A percentile compares a stretch with the other conserved stretches of the same genome.
phyloP scores from a whole-genome alignment of 331 rosid species.

The Malus hybrid region DNA sequence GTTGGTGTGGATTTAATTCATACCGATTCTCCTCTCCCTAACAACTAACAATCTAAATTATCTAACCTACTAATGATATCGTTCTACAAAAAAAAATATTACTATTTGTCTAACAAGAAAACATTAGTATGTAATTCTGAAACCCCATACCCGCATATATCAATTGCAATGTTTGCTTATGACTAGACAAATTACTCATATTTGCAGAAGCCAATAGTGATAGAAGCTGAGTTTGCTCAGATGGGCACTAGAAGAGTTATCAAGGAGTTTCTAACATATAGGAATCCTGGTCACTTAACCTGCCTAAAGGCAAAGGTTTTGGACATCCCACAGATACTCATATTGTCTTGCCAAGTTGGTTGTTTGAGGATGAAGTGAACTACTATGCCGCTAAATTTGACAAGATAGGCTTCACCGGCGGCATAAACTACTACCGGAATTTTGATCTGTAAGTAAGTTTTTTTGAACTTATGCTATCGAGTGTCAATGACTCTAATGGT shows the following conservation, averaged over 20 bases:
- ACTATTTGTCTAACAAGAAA: no score
- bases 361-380: constrained; percentile 49
- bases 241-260: constrained; percentile 50
- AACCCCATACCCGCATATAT: not conserved
- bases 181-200: not conserved
- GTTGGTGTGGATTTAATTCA: no score
- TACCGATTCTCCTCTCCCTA: no score
- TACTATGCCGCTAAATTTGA: constrained; percentile 49
- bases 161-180: not conserved
- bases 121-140: not conserved
- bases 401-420: constrained; percentile 65
- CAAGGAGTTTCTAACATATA: constrained; percentile 43
- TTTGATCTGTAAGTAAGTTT: constrained; percentile 40
- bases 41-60: no score
- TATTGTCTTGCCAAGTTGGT: constrained; percentile 55
- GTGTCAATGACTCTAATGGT: not conserved
- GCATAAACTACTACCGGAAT: constrained; percentile 64
- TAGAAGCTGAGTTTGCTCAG: constrained; percentile 68
- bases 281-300: constrained; percentile 42
- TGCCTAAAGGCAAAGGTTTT: constrained; percentile 51
- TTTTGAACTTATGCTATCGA: not conserved
- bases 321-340: constrained; percentile 42
- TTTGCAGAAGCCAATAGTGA: constrained; percentile 58
- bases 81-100: no score
- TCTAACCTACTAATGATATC: no score